Percentiles rank a stretch among this genome's conserved stretches.
phyloP scores from a whole-genome alignment of 805 yeast species.

The Candida ovalis region DNA sequence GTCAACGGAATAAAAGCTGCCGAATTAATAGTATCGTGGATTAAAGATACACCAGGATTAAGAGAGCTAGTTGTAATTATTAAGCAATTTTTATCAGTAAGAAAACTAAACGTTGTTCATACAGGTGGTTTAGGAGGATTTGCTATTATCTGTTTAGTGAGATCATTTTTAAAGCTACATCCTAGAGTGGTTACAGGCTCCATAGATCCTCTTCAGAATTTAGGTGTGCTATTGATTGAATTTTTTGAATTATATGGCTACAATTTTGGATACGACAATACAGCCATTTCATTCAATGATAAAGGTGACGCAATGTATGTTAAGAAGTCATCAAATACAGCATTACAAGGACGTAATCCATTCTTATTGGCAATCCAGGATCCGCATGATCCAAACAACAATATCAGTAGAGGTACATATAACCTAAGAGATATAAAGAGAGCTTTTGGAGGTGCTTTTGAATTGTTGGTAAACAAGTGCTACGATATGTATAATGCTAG shows the following conservation, averaged over 20 bases:
- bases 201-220: constrained; percentile 65
- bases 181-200: constrained; percentile 68
- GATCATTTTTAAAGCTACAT: constrained; percentile 73
- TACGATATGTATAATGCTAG: constrained; percentile 65
- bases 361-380: constrained; percentile 79
- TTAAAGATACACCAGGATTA: constrained; percentile 67
- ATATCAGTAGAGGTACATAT: constrained; percentile 81
- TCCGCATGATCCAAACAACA: constrained; percentile 80
- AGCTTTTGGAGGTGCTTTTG: constrained; percentile 87
- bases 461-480: constrained; percentile 68
- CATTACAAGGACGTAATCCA: constrained; percentile 44
- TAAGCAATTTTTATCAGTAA: constrained; percentile 77
- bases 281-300: constrained; percentile 61
- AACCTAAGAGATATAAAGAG: constrained; percentile 75
- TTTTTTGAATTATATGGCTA: constrained; percentile 91
- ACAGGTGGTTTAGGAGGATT: constrained; percentile 95
- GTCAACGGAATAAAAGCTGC: constrained; percentile 83
- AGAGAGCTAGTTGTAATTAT: constrained; percentile 77
- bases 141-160: constrained; percentile 83
- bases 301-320: constrained; percentile 57
- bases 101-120: constrained; percentile 81
- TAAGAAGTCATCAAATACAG: constrained; percentile 41
- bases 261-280: constrained; percentile 79
- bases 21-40: constrained; percentile 70
- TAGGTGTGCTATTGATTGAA: constrained; percentile 84